Conservation (phyloP, 2,329 filamentous ascomycete genomes). For the Fragosphaeria purpurea region DNA sequence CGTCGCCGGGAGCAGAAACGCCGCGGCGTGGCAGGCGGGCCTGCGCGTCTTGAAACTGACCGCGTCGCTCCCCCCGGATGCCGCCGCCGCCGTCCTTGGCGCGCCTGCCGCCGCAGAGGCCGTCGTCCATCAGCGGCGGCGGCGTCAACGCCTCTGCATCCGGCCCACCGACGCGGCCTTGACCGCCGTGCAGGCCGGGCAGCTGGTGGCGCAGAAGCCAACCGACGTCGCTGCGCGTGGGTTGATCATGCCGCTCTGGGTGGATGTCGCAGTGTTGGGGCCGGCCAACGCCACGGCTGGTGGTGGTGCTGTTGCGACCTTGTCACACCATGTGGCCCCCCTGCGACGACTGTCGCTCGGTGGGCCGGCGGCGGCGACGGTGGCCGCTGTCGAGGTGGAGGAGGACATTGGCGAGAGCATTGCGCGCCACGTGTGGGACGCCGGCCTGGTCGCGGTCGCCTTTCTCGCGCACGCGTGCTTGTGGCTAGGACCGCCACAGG, state of each 20-base stretch:
- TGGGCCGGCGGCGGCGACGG: no score
- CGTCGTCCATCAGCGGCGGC: no score
- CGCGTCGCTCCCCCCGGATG: constrained; percentile 15
- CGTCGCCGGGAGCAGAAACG: not conserved
- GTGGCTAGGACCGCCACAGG: not conserved
- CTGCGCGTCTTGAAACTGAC: constrained; percentile 28
- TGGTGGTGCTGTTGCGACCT: no score
- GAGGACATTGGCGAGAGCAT: constrained; percentile 52
- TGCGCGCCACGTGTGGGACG: constrained; percentile 50
- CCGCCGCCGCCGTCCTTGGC: not conserved
- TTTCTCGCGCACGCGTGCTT: constrained; percentile 22
- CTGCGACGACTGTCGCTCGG: constrained; percentile 20
- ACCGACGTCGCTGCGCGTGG: no score
- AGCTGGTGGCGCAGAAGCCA: no score
- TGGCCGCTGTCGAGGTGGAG: constrained; percentile 30
- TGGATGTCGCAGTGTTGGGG: constrained; percentile 12
- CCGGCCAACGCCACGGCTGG: no score
- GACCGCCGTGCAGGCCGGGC: constrained; percentile 11
- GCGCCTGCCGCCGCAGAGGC: not conserved
- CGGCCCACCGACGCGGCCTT: constrained; percentile 12
- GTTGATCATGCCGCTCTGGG: constrained; percentile 33
- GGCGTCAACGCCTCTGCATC: constrained; percentile 14
- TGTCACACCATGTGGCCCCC: constrained; percentile 13
- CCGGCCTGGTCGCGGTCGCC: constrained; percentile 37
- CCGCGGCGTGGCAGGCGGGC: constrained; percentile 20